Base-by-base conservation (phyloP, 2,329 filamentous ascomycete genomes). In the Pseudogymnoascus sp. region DNA sequence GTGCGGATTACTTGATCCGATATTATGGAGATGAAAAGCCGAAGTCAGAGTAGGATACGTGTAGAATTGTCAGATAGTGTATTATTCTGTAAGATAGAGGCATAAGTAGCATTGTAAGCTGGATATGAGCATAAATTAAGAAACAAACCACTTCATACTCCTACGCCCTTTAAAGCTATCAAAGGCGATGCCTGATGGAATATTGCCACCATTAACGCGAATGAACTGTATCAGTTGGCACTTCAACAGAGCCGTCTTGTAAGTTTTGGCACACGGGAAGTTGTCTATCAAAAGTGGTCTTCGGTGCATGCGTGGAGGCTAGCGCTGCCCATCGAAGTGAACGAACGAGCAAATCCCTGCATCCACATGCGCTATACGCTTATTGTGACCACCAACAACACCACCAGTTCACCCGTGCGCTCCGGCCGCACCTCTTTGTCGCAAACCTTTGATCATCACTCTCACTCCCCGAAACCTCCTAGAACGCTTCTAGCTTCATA, bases 1-100 rank as follows among this genome's bases (percentile, higher is more conserved):
- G 77, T 2, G 77, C 74, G 2, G 85, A 89, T 67, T 89, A 88
- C 69, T 63, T 81, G n/a, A 65, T 82, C 12, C 76, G 76, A 65
- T 84, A 83, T 65, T 60, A 74, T 48, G 45, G 48, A 12, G 39
- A 58, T 5, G 63, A 63, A 21, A 42, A 42, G 39, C 9, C 2
- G 39, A 18, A 25, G 18, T 40, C 15, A 42, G 39, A 42, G 39
- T 42, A 42, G 39, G 39, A 42, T 42, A 21, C 18, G 39, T 42
- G 39, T 42, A 42, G 18, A 42, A 7, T 42, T 42, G 18, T 42
- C 39, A 25, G 15, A 42, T 42, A 42, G 39, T 42, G 39, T 42
- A 42, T 42, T 10, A 42, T 42, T 42, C 39, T 42, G 39, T 42
- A 42, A 42, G 39, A 42, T 42, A n/a, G n/a, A 42, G 18, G 39